Conservation (phyloP, 2,329 filamentous ascomycete species). For the Fusarium sp. region DNA sequence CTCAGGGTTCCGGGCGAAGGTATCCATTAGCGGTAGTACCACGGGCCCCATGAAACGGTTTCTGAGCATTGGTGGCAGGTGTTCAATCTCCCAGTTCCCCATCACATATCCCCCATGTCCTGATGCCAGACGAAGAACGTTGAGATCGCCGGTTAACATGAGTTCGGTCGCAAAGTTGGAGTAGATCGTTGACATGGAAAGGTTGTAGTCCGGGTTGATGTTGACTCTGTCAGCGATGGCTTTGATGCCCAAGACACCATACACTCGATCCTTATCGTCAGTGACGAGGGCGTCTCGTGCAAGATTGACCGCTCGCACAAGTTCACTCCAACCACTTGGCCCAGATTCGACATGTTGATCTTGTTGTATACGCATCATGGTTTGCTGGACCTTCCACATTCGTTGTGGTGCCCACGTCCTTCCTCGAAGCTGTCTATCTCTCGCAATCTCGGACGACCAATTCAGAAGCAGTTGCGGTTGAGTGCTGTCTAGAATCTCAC, state of each 20-base stretch:
- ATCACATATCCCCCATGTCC: neutral
- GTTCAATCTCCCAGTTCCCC: neutral
- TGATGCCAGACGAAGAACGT: neutral
- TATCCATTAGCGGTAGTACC: too few species aligned
- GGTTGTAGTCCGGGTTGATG: neutral
- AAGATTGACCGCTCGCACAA: neutral
- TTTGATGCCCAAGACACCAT: slow-evolving; percentile 8
- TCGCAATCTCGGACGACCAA: slow-evolving; percentile 1
- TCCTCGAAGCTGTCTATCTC: neutral
- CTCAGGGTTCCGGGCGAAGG: neutral
- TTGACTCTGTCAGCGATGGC: neutral
- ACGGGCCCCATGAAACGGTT: too few species aligned
- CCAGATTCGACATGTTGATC: neutral
- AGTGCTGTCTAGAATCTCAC: neutral
- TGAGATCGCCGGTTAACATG: neutral
- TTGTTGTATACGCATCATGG: neutral
- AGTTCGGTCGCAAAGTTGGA: neutral
- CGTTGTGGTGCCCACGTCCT: neutral
- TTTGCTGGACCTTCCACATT: neutral
- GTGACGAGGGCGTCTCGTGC: neutral
- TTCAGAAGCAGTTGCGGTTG: neutral
- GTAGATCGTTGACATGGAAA: neutral
- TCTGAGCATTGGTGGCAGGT: too few species aligned
- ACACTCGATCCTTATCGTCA: slow-evolving; percentile 11
- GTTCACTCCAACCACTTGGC: neutral